Base-by-base conservation (phyloP, 1,284 basidiomycete species). In the Ustilago sp. region DNA sequence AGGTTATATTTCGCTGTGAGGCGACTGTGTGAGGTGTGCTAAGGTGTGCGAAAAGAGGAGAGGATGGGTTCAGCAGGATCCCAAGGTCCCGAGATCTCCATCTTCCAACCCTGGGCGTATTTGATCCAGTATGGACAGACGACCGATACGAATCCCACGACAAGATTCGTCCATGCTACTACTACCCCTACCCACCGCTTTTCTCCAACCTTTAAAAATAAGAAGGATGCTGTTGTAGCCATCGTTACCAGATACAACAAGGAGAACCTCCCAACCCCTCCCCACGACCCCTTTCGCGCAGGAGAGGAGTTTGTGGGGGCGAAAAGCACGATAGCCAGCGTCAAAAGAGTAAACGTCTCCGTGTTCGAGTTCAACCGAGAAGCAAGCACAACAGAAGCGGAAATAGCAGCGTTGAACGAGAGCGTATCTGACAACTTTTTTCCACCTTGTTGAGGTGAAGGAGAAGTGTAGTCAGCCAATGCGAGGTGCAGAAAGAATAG, bases 381-480 rank as follows among this genome's bases (percentile, higher is more conserved):
- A 34, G 95, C 95, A 61, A 99, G 89, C 39, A 99, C 95, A 50
- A 98, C 93, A 15, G 93, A 94, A 6, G 94, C 94, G 39, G 93
- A 95, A 64, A 98, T 92, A 36, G 94, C 94, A 28, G 95, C 95
- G 77, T 98, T 98, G 88, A 96, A 92, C 36, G 94, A 95, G 47
- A 99, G 87, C 31, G 96, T 93, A 53, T 66, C 35, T 23, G 75
- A 68, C 56, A 75, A 31, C 48, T 34, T 63, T 43, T 38, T 73
- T 64, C 7, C 62, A 8, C 32, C 15, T 59, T 41, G 77, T 15
- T 56, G 32, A 17, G 28, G 19, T 7, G 36, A 32, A n/a, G n/a
- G 12, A 4, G 54, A 55, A 28, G 54, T 41, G 41, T 92, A 93
- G 86, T 93, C 92, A 4, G 90, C 91, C 12, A 93, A 85, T 41